Evolutionary conservation across 257 asterid species (phyloP).

Genomic region (Hygrophila difformis): DNA sequence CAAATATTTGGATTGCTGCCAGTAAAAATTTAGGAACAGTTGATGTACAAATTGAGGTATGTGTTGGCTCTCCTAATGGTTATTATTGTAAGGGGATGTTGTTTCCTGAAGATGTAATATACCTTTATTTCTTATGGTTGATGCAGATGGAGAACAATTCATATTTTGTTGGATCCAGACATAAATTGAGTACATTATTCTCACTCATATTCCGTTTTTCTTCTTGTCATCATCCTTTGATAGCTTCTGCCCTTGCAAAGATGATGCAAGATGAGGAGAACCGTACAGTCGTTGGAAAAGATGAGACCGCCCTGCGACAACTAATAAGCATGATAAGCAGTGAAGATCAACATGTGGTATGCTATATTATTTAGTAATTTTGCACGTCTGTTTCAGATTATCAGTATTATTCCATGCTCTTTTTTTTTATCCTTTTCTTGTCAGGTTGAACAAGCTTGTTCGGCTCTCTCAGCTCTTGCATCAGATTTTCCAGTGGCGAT

Average conservation of each 20-base stretch:
- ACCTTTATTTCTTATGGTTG: constrained; percentile 17
- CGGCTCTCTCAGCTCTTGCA: constrained; percentile 87
- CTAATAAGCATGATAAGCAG: constrained; percentile 99
- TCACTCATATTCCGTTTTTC: constrained; percentile 98
- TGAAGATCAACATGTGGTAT: constrained; percentile 95
- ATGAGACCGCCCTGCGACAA: constrained; percentile 94
- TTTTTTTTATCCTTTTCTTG: constrained; percentile 19
- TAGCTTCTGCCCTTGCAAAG: constrained; percentile 97
- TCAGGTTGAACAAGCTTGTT: constrained; percentile 98
- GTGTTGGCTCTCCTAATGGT: constrained; percentile 18
- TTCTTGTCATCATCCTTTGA: constrained; percentile 96
- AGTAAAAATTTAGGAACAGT: constrained; percentile 82
- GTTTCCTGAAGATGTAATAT: not conserved
- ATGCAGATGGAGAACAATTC: constrained; percentile 94
- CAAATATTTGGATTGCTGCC: constrained; percentile 85
- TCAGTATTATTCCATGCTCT: constrained; percentile 17
- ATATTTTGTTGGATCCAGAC: constrained; percentile 87
- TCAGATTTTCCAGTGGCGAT: constrained; percentile 81
- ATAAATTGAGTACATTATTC: constrained; percentile 96
- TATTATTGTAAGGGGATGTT: constrained; percentile 9
- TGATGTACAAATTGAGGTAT: constrained; percentile 94
- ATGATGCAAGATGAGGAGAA: constrained; percentile 94
- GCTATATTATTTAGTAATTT: constrained; percentile 17
- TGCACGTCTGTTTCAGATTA: constrained; percentile 9
- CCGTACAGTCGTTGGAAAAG: constrained; percentile 91